phyloP scores from a whole-genome alignment of 345 rosid species.

The Acer campestre region DNA sequence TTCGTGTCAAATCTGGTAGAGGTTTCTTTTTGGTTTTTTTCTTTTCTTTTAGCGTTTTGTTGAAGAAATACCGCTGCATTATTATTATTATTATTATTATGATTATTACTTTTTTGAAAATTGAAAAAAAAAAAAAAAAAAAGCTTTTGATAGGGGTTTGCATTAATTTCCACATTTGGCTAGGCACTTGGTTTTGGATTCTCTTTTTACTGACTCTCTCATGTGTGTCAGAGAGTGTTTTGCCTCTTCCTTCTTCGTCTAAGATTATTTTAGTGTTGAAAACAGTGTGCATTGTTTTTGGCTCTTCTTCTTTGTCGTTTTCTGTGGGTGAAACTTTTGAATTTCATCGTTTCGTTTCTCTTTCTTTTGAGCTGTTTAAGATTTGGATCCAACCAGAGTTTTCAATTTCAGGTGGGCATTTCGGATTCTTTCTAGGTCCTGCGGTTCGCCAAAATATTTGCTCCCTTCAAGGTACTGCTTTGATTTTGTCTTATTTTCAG shows the following conservation, averaged over 20 bases:
- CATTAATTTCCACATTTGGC: conserved; percentile 21
- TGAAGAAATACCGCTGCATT: background rate
- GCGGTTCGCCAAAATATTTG: conserved; percentile 20
- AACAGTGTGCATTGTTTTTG: conserved; percentile 6
- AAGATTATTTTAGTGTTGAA: conserved; percentile 18
- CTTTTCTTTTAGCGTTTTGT: conserved; percentile 22
- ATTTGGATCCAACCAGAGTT: conserved; percentile 44
- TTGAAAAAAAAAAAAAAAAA: background rate
- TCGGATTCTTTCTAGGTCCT: conserved; percentile 23
- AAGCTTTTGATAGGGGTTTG: background rate
- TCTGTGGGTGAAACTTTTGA: conserved; percentile 24
- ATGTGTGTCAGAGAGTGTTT: conserved; percentile 11
- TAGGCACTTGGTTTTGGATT: conserved; percentile 36
- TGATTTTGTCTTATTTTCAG: background rate
- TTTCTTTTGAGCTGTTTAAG: conserved; percentile 19
- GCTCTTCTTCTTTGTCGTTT: conserved; percentile 30
- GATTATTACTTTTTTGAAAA: background rate
- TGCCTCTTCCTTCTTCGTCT: conserved; percentile 18
- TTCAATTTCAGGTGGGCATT: conserved; percentile 25
- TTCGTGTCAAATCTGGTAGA: conserved; percentile 16
- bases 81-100: too few species aligned
- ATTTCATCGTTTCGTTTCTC: conserved; percentile 12
- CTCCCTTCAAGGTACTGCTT: conserved; percentile 34
- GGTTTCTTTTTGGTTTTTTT: background rate
- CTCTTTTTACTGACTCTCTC: conserved; percentile 28